Conservation (phyloP, 441 rosid species). For the Adansonia gregorii region DNA sequence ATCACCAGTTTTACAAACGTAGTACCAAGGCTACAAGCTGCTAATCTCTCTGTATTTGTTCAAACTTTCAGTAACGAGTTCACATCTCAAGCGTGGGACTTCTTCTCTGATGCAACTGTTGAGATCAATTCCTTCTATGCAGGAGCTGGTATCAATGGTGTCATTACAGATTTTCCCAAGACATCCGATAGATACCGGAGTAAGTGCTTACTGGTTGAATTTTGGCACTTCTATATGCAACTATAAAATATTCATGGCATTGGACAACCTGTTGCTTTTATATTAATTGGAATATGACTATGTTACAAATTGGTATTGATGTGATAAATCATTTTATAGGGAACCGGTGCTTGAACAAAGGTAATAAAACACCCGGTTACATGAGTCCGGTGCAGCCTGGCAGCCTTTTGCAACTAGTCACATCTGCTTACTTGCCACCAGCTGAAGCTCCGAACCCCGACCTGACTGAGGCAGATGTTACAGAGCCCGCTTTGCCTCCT, state of each 20-base stretch:
- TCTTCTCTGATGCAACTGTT: constrained; percentile 49
- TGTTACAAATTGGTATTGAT: neutral
- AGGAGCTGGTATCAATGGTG: constrained; percentile 37
- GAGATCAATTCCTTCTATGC: constrained; percentile 43
- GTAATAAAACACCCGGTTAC: constrained; percentile 45
- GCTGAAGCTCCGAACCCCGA: constrained; percentile 74
- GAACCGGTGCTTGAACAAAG: constrained; percentile 58
- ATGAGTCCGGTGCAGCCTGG: constrained; percentile 67
- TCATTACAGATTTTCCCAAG: constrained; percentile 60
- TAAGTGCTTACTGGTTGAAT: constrained; percentile 32
- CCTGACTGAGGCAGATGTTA: constrained; percentile 56
- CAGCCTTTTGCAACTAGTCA: constrained; percentile 43
- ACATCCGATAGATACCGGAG: constrained; percentile 57
- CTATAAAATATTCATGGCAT: neutral
- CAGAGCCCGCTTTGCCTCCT: constrained; percentile 70
- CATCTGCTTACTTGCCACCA: constrained; percentile 49
- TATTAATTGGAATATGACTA: neutral
- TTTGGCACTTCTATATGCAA: neutral
- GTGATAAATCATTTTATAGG: constrained; percentile 39
- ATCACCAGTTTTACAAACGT: constrained; percentile 26
- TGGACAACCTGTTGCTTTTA: neutral
- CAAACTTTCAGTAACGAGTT: constrained; percentile 54
- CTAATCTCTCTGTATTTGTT: constrained; percentile 48
- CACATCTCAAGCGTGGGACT: constrained; percentile 45
- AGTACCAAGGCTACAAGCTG: constrained; percentile 37